These are phyloP conservation scores for Austropuccinia psidii DNA, from an alignment of 1,284 basidiomycete genomes.

Conservation along the genomic window DNA sequence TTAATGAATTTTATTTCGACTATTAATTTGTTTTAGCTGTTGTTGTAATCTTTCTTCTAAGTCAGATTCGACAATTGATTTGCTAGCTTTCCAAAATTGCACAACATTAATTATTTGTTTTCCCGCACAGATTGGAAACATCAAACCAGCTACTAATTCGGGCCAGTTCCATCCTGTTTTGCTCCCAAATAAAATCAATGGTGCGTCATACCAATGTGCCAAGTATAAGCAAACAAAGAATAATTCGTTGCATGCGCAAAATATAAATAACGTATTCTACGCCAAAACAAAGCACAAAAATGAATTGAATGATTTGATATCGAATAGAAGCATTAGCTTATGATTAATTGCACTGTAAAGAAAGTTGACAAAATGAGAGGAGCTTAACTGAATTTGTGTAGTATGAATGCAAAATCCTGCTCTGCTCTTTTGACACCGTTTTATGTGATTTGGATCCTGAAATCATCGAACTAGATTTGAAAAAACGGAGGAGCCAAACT, in stretches of 20 bases:
- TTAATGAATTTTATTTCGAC: too few species aligned
- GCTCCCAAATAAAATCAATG: conserved; percentile 23
- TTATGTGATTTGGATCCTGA: conserved; percentile 70
- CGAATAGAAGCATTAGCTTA: neutral
- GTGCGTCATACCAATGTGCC: conserved; percentile 35
- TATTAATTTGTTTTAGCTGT: too few species aligned
- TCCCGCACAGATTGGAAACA: conserved; percentile 63
- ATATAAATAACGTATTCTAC: conserved; percentile 66
- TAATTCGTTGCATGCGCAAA: conserved; percentile 94
- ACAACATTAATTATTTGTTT: conserved; percentile 96
- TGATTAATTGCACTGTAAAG: neutral
- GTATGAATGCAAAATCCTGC: conserved; percentile 34
- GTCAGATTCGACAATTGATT: conserved; percentile 55
- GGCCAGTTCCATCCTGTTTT: conserved; percentile 50
- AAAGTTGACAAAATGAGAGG: neutral
- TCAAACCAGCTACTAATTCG: conserved; percentile 61
- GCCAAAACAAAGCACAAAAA: neutral
- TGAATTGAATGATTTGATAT: neutral
- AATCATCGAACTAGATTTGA: conserved; percentile 65
- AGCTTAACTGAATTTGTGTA: conserved; percentile 34
- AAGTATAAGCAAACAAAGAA: conserved; percentile 96
- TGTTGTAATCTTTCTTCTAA: too few species aligned
- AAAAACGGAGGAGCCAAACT: neutral
- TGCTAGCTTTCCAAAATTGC: conserved; percentile 97
- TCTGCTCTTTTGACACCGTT: conserved; percentile 35